Conservation (phyloP, 2,329 filamentous ascomycete genomes). For the Trichoderma pleuroti region DNA sequence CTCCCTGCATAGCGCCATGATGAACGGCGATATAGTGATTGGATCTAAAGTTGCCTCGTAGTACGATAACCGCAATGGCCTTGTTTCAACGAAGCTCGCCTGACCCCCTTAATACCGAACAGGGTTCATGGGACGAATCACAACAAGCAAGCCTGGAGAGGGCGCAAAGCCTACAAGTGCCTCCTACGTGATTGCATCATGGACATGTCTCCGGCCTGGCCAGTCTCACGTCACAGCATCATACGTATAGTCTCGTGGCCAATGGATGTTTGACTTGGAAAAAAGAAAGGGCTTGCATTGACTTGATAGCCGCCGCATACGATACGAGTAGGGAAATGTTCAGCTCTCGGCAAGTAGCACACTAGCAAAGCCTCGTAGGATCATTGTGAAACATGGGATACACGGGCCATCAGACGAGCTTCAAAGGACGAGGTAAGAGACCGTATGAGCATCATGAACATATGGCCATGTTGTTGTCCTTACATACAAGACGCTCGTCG, state of each 20-base stretch:
- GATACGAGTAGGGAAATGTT: neutral
- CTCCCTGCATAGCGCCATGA: neutral
- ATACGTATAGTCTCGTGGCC: neutral
- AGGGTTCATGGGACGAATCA: neutral
- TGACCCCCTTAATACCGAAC: neutral
- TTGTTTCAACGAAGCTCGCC: neutral
- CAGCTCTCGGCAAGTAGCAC: neutral
- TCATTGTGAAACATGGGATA: neutral
- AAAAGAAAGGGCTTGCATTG: neutral
- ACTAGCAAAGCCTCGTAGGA: neutral
- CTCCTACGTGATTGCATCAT: neutral
- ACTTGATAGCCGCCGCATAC: neutral
- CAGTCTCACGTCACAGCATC: no score
- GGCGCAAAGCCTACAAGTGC: neutral
- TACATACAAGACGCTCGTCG: neutral
- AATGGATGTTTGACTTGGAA: neutral
- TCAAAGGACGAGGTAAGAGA: neutral
- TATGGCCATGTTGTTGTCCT: neutral
- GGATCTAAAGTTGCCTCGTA: neutral
- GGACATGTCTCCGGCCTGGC: neutral
- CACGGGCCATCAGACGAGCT: neutral
- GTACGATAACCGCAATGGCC: neutral
- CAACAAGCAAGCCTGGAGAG: neutral
- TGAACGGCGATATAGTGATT: neutral
- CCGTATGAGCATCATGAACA: neutral